Percentiles rank a stretch among this genome's conserved stretches.
These are phyloP conservation scores for Colletotrichum sp. DNA, from an alignment of 2,329 filamentous ascomycete species.

Conservation along the genomic window DNA sequence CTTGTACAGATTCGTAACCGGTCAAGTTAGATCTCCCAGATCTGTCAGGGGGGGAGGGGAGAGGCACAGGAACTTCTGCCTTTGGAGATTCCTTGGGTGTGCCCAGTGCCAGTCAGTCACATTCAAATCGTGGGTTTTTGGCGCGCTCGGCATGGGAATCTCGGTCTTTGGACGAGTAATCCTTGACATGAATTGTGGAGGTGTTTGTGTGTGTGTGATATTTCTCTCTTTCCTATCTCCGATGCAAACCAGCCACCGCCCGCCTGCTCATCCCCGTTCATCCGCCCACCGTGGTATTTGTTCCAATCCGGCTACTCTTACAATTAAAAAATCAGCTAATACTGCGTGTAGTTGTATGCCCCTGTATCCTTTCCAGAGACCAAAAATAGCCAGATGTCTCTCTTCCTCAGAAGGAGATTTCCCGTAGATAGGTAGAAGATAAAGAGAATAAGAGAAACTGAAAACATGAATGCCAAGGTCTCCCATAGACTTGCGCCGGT, in stretches of 20 bases:
- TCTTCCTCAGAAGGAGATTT: neutral
- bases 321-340: constrained; percentile 10
- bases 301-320: constrained; percentile 5
- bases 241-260: neutral
- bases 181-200: neutral
- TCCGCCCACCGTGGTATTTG: neutral
- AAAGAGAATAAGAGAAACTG: neutral
- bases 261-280: neutral
- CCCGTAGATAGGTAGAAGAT: neutral
- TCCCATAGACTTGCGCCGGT: neutral
- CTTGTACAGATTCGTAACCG: neutral
- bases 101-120: neutral
- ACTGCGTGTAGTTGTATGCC: neutral
- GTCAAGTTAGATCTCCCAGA: neutral
- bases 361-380: neutral
- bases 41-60: neutral
- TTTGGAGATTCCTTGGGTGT: neutral
- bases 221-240: neutral
- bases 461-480: neutral
- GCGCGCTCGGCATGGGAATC: neutral
- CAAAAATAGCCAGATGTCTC: neutral
- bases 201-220: neutral
- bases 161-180: neutral
- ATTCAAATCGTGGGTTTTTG: neutral
- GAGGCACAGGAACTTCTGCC: neutral